phyloP scores from a whole-genome alignment of 345 rosid species.

The Trapa incisa region DNA sequence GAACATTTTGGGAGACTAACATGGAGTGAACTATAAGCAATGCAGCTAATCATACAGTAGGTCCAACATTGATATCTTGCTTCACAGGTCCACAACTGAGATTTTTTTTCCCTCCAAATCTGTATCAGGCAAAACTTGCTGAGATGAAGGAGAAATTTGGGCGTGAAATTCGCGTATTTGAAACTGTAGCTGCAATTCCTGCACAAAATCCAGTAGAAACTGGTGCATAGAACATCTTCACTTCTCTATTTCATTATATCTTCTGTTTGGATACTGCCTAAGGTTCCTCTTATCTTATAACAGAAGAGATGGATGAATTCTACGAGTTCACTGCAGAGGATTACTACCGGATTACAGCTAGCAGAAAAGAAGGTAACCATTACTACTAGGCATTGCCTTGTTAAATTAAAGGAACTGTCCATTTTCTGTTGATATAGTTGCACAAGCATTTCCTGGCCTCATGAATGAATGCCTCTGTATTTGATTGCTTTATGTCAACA shows the following conservation, averaged over 20 bases:
- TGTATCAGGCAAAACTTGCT: constrained; percentile 45
- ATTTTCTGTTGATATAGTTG: neutral
- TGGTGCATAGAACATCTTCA: constrained; percentile 22
- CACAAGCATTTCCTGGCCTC: neutral
- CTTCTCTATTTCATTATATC: neutral
- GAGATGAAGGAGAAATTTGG: constrained; percentile 62
- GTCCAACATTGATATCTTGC: neutral
- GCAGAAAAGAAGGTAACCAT: constrained; percentile 53
- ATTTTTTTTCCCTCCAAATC: neutral
- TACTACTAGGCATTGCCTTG: neutral
- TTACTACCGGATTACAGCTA: constrained; percentile 39
- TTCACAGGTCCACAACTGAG: neutral
- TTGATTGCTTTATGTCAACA: no score
- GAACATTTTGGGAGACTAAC: neutral
- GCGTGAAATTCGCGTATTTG: constrained; percentile 63
- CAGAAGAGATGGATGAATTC: constrained; percentile 74
- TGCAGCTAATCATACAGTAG: neutral
- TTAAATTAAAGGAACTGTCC: neutral
- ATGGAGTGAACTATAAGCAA: neutral
- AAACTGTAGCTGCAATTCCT: constrained; percentile 34
- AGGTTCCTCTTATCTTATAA: constrained; percentile 7
- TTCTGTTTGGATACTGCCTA: neutral
- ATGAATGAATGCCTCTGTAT: neutral
- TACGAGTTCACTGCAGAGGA: constrained; percentile 82
- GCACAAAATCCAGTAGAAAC: constrained; percentile 24